Evolutionary conservation across 768 basidiomycete species (phyloP), one percentile per base, ranked within the genome.

Genomic region (Amanita muscaria): DNA sequence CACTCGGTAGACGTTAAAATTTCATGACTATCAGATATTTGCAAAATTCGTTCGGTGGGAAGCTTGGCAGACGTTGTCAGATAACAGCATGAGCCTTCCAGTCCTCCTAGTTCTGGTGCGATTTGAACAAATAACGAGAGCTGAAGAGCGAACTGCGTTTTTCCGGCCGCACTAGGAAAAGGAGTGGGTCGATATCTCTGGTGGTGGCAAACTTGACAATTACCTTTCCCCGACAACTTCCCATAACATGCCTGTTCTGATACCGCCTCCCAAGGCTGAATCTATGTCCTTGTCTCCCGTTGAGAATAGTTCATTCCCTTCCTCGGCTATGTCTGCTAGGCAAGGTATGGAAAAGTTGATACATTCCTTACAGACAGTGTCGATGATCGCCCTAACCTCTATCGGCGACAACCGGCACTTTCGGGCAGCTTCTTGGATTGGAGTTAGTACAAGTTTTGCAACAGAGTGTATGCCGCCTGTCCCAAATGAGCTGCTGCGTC

Each of bases 201-300:
- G 25, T 9, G 40, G 7, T 27, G 15, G 19, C 22, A 9, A n/a
- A n/a, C n/a, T n/a, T 21, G n/a, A 30, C 38, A 36, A 64, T 49
- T 60, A 91, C 92, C 89, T 88, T 70, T 94, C 88, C 21, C 92
- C 92, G 10, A 73, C 80, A 31, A 94, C 64, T 53, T 97, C 92
- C 78, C 88, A 93, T 2, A 97, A 50, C 74, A 82, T 81, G 2
- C 88, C 81, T 1, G 81, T 77, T 44, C 73, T 64, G 16, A 96
- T 69, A 2, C 92, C 92, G 10, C 91, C 91, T 5, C 84, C 85
- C 0, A 97, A 66, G 4, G 74, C 64, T 21, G 60, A 44, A 58
- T 97, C 90, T 12, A 97, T 67, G 15, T 64, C 55, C 1, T 58
- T 46, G 57, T 94, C 88, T 1, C 92, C 92, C 0, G 86, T 86